Evolutionary conservation across 768 basidiomycete genomes (phyloP).

Genomic region (Termitomyces sp.): DNA sequence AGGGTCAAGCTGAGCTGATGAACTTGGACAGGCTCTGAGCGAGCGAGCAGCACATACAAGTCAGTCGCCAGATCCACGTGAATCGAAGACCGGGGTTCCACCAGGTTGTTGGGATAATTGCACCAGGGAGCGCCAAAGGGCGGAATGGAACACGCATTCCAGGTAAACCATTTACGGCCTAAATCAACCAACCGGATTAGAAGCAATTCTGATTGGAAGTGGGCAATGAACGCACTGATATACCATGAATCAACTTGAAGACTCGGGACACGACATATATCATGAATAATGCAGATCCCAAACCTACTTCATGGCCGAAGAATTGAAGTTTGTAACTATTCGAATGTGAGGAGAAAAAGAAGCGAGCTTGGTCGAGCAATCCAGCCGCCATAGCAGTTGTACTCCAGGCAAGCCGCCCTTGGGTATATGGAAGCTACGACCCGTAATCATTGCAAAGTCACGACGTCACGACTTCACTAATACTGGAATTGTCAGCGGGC

Average conservation of each 20-base stretch:
- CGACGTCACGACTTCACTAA: no score
- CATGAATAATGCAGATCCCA: conserved; percentile 15
- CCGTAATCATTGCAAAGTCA: neutral
- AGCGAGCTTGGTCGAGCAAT: neutral
- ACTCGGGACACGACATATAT: conserved; percentile 30
- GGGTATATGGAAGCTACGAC: neutral
- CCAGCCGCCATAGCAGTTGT: neutral
- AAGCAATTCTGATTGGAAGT: neutral
- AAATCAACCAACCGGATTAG: neutral
- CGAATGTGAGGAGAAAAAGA: neutral
- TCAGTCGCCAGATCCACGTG: conserved; percentile 34
- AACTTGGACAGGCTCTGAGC: neutral
- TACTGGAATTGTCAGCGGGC: neutral
- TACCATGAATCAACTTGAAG: conserved; percentile 25
- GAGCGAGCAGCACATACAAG: conserved; percentile 23
- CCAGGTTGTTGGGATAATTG: conserved; percentile 35
- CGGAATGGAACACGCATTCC: conserved; percentile 40
- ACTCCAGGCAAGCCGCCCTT: neutral
- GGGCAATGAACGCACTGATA: conserved; percentile 25
- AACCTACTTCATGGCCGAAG: conserved; percentile 14
- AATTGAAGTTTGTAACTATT: conserved; percentile 6
- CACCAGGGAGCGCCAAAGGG: conserved; percentile 36
- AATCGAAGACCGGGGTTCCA: conserved; percentile 39
- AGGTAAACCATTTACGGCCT: conserved; percentile 36
- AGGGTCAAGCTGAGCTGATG: neutral